Evolutionary conservation across 495 filamentous ascomycete species (phyloP), one percentile per base, ranked within the genome.

Genomic region (Aspergillus sclerotioniger): DNA sequence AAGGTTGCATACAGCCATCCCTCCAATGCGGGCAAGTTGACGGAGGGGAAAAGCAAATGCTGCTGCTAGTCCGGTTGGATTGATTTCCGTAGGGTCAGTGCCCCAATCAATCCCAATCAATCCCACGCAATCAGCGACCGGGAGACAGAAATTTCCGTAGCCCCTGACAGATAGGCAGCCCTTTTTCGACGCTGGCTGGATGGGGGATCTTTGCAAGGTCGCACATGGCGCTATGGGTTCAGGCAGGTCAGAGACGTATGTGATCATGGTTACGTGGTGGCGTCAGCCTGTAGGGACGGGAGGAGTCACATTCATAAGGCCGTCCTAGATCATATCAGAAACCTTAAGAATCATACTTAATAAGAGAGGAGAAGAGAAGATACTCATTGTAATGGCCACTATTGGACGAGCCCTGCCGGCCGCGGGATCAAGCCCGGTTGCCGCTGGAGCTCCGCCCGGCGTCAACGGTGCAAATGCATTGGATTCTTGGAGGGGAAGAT

Each of bases 381-480:
- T 31, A 47, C 19, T 6, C 19, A 48, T 56, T 29, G 6, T 17
- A 15, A 25, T 25, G 44, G 29, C 53, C 4, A 55, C 9, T 2
- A 41, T 12, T 41, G 37, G 37, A n/a, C 37, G 37, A 41, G 33
- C 33, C 8, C 12, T 41, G 37, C 37, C 37, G 37, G 37, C 2
- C 37, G 37, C 37, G 13, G 37, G 37, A 41, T 13, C 6, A 45
- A n/a, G 4, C 15, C 44, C 43, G 44, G 25, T 21, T 21, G 39
- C 35, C 21, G 51, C 51, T 19, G 33, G 28, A 29, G 49, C 46
- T 58, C 17, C 13, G 16, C 13, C 35, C 33, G 48, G 50, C 48
- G 51, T 41, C 55, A 62, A 62, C 60, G 60, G 60, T 57, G 29
- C 39, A 41, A 61, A 21, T 61, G 53, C 58, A 61, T 59, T 32